Percentiles rank a stretch among this genome's conserved stretches.
phyloP scores from a whole-genome alignment of 345 rosid species.

The Hirschfeldia incana region DNA sequence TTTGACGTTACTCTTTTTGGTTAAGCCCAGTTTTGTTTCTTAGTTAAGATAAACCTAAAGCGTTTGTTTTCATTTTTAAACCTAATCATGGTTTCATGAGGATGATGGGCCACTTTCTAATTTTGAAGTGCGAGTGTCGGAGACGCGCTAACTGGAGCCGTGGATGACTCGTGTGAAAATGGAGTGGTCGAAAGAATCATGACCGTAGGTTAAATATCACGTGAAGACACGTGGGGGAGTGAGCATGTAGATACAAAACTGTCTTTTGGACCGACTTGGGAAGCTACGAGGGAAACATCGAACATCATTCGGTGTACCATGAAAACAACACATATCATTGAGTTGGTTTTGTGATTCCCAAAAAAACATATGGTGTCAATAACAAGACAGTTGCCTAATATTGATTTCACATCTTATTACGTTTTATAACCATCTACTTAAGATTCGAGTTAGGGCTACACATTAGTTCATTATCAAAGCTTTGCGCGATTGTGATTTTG shows the following conservation, averaged over 20 bases:
- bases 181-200: not conserved
- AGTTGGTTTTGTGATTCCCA: slow-evolving; percentile 32
- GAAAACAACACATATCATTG: slow-evolving; percentile 39
- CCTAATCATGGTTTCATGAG: not conserved
- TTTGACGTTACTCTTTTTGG: not conserved
- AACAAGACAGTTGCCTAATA: slow-evolving; percentile 16
- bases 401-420: slow-evolving; percentile 3
- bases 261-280: slow-evolving; percentile 58
- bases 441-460: not conserved
- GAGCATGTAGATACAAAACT: slow-evolving; percentile 46
- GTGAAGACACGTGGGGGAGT: slow-evolving; percentile 69
- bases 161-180: slow-evolving; percentile 29
- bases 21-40: not conserved
- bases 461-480: not conserved
- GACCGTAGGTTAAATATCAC: slow-evolving; percentile 46
- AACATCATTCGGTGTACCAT: slow-evolving; percentile 38
- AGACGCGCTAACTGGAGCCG: slow-evolving; percentile 12
- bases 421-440: not conserved
- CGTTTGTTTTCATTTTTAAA: not conserved
- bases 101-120: not conserved
- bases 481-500: not conserved
- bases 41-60: not conserved
- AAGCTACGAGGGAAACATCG: slow-evolving; percentile 40
- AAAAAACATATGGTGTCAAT: slow-evolving; percentile 24
- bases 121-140: slow-evolving; percentile 11